phyloP scores from a whole-genome alignment of 208 protist species.

The Wallacemonas sp. region DNA sequence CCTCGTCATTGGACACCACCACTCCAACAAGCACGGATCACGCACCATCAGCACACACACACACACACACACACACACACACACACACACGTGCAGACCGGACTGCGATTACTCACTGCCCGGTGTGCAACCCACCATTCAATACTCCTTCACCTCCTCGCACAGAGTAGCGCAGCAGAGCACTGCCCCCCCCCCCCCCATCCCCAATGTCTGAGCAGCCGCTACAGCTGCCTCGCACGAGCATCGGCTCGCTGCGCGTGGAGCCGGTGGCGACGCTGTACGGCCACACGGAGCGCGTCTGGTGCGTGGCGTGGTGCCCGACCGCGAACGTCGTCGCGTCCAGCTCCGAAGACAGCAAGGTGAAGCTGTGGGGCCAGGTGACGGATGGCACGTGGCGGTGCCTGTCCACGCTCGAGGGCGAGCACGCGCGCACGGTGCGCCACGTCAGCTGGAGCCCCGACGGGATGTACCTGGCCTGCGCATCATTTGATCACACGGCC shows the following conservation, averaged over 20 bases:
- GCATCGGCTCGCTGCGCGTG: conserved; percentile 23
- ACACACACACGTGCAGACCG: no score
- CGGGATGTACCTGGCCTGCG: conserved; percentile 76
- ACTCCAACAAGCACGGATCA: no score
- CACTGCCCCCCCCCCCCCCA: not conserved
- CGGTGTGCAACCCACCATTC: no score
- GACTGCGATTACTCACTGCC: no score
- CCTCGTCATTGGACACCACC: no score
- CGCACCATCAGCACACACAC: no score
- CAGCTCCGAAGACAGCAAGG: conserved; percentile 68
- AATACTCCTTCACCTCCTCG: no score
- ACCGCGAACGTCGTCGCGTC: conserved; percentile 69
- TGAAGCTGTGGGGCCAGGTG: conserved; percentile 60
- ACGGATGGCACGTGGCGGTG: conserved; percentile 43
- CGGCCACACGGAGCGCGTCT: conserved; percentile 80
- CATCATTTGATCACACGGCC: conserved; percentile 83
- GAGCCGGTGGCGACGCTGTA: conserved; percentile 44
- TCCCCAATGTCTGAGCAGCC: conserved; percentile 20
- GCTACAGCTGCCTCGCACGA: conserved; percentile 18
- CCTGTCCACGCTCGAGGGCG: conserved; percentile 59
- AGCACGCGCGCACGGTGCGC: conserved; percentile 78
- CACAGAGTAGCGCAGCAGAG: not conserved
- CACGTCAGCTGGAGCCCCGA: conserved; percentile 86
- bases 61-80: no score
- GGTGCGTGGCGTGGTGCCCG: conserved; percentile 85